phyloP scores from a whole-genome alignment of 1,139 yeast species.

The Debaryomyces coudertii region DNA sequence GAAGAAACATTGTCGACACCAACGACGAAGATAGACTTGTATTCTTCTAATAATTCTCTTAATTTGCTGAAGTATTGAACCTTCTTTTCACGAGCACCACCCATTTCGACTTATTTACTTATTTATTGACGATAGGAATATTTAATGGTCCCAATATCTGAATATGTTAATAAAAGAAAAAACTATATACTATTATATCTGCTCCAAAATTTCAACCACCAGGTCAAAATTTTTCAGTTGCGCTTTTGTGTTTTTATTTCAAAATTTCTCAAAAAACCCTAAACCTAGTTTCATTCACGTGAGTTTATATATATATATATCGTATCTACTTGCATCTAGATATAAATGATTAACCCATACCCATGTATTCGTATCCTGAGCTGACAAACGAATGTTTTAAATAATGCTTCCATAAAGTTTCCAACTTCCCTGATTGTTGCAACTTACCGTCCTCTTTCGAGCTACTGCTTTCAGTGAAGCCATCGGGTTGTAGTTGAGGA shows the following conservation, averaged over 20 bases:
- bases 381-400: constrained; percentile 61
- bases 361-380: constrained; percentile 61
- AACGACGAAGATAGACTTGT: constrained; percentile 97
- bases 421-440: constrained; percentile 17
- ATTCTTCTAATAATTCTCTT: constrained; percentile 93
- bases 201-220: constrained; percentile 3
- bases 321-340: background rate
- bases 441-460: constrained; percentile 13
- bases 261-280: constrained; percentile 10
- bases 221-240: constrained; percentile 2
- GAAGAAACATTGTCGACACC: constrained; percentile 99
- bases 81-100: constrained; percentile 99
- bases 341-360: constrained; percentile 26
- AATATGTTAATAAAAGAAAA: constrained; percentile 1
- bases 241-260: constrained; percentile 8
- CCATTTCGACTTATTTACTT: constrained; percentile 86
- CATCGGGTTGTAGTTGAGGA: background rate
- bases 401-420: constrained; percentile 46
- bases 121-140: constrained; percentile 81
- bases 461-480: background rate
- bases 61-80: constrained; percentile 93
- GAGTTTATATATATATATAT: constrained; percentile 8
- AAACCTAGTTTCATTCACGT: constrained; percentile 16
- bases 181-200: background rate
- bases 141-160: constrained; percentile 66